Conservation (phyloP, 1,284 basidiomycete species). For the Singerocomus inundabilis region DNA sequence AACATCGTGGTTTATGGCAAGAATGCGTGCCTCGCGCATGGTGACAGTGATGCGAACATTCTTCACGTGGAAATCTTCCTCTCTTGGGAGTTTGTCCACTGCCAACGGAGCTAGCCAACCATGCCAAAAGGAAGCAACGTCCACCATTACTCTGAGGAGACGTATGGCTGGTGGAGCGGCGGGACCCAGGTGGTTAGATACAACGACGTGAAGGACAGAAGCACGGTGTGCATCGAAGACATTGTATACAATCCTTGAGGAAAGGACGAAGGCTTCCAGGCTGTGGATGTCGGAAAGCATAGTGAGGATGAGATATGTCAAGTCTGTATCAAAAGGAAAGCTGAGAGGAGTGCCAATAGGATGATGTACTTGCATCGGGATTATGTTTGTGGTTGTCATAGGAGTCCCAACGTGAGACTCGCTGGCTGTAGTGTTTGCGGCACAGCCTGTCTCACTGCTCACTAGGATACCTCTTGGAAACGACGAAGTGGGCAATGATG, state of each 20-base stretch:
- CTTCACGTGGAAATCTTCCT: constrained; percentile 8
- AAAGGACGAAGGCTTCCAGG: constrained; percentile 28
- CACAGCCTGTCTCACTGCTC: no score
- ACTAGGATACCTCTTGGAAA: no score
- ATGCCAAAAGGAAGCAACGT: constrained; percentile 13
- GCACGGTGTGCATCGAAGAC: constrained; percentile 35
- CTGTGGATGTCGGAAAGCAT: constrained; percentile 30
- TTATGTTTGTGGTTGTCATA: no score
- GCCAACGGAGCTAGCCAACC: constrained; percentile 14
- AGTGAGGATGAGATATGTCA: constrained; percentile 28
- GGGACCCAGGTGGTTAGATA: constrained; percentile 36
- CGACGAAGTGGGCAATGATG: no score
- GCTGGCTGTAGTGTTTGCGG: no score
- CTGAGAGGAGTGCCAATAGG: no score
- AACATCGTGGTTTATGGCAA: constrained; percentile 24
- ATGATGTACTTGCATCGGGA: no score
- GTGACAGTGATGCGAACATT: neutral
- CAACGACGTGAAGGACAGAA: constrained; percentile 34
- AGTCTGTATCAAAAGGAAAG: no score
- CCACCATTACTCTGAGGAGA: constrained; percentile 19
- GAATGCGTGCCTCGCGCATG: constrained; percentile 6
- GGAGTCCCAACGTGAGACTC: no score
- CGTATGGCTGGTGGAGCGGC: constrained; percentile 34
- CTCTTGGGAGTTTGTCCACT: constrained; percentile 6
- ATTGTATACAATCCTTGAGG: constrained; percentile 33